Evolutionary conservation across 73 alveolate genomes (phyloP), one percentile per base, ranked within the genome.

Genomic region (Effrenium voratum): DNA sequence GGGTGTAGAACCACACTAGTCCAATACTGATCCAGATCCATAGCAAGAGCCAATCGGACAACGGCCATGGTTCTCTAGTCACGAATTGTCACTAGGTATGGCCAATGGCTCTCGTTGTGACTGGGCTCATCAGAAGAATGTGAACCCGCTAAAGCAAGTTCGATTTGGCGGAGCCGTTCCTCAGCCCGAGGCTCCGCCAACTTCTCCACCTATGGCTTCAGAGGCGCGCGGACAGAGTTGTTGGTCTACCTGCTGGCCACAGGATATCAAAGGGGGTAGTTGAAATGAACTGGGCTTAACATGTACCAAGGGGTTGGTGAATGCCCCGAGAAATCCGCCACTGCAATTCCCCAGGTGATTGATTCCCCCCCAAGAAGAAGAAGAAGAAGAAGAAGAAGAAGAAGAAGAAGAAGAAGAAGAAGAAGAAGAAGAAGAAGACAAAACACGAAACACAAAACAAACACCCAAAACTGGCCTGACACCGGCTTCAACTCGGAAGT

Each of bases 161-260:
- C 16, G 72, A 57, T 30, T 57, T 30, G 72, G 28, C 72, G 28
- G 28, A 1, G 28, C 16, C 28, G 72, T 1, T 22, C 72, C 16
- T 1, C 16, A 57, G 28, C 55, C 55, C 38, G 36, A 85, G 94
- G 94, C 41, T 85, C 94, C 57, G 94, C 52, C 22, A 52, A 38
- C 41, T 68, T 88, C 55, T 63, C 96, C 5, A 88, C 86, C n/a
- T 88, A 66, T 41, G 96, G 96, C 36, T 88, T 88, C 82, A 85
- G 96, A 3, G 96, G n/a, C n/a, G 70, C 70, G 70, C 13, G 70
- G 70, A 15, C 24, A 24, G 32, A 55, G 70, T 24, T 15, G 70
- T 24, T 24, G 13, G 70, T 24, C 13, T 15, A 55, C 70, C 13
- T 55, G 24, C 70, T 55, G 13, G 70, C 70, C 24, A 13, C 70